Conservation (phyloP, 1,284 basidiomycete genomes). For the Cryptococcus sp. region DNA sequence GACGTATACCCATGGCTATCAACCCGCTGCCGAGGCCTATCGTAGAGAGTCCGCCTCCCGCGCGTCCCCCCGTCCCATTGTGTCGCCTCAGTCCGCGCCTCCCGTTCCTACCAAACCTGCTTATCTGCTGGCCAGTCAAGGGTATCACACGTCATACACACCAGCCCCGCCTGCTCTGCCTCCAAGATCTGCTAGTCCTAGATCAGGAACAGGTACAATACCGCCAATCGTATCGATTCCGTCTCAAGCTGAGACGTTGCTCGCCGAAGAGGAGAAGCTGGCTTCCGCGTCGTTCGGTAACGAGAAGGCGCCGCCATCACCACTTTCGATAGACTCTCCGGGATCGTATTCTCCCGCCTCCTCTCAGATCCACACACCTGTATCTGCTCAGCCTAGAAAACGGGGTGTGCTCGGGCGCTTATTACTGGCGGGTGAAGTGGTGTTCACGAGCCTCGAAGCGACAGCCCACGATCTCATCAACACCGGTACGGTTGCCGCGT, state of each 20-base stretch:
- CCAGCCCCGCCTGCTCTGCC: slow-evolving; percentile 43
- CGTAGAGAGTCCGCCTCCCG: slow-evolving; percentile 11
- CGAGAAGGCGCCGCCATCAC: slow-evolving; percentile 2
- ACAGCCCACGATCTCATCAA: slow-evolving; percentile 65
- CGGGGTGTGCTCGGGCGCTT: slow-evolving; percentile 57
- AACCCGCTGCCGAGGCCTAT: slow-evolving; percentile 26
- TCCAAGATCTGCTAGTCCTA: slow-evolving; percentile 12
- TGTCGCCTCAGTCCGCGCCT: slow-evolving; percentile 11
- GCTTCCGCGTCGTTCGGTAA: slow-evolving; percentile 6
- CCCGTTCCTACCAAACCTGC: slow-evolving; percentile 18
- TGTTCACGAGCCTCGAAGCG: slow-evolving; percentile 70
- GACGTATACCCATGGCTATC: slow-evolving; percentile 25
- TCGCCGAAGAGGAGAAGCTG: slow-evolving; percentile 5
- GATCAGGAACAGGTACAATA: slow-evolving; percentile 20
- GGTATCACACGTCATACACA: slow-evolving; percentile 12
- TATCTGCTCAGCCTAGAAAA: slow-evolving; percentile 29
- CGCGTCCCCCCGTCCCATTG: slow-evolving; percentile 14
- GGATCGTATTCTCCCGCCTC: neutral
- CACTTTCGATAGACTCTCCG: neutral
- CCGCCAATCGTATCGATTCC: slow-evolving; percentile 5
- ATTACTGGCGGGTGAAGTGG: slow-evolving; percentile 68
- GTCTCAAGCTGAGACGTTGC: slow-evolving; percentile 11
- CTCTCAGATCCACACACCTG: slow-evolving; percentile 3
- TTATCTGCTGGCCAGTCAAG: slow-evolving; percentile 4
- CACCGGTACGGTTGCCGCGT: slow-evolving; percentile 61